Conservation (phyloP, 2,329 filamentous ascomycete species). For the Colletotrichum sp. region DNA sequence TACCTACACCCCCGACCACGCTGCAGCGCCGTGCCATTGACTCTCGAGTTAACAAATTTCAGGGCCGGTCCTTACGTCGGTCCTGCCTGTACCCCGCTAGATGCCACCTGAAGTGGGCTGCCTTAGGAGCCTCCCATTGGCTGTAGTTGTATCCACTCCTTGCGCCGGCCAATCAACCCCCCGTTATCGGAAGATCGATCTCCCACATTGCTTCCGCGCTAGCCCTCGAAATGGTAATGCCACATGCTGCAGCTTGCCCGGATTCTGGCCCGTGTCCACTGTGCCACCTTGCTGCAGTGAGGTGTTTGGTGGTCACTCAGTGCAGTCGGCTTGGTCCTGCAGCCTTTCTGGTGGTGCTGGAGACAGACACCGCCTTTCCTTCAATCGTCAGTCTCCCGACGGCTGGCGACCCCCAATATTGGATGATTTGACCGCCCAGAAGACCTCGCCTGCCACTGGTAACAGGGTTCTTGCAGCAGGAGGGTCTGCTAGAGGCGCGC, state of each 20-base stretch:
- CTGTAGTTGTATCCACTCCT: neutral
- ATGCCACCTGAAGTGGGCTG: slow-evolving; percentile 18
- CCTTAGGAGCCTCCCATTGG: neutral
- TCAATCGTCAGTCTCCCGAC: neutral
- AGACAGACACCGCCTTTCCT: slow-evolving; percentile 21
- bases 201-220: neutral
- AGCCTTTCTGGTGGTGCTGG: neutral
- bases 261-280: slow-evolving; percentile 3
- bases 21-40: slow-evolving; percentile 11
- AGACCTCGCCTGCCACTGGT: neutral
- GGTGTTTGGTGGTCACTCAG: neutral
- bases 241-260: slow-evolving; percentile 21
- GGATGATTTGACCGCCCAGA: neutral
- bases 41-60: slow-evolving; percentile 7
- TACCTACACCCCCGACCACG: neutral
- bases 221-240: neutral
- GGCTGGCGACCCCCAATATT: neutral
- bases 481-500: neutral
- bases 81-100: slow-evolving; percentile 13
- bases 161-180: slow-evolving; percentile 9
- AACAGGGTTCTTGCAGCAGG: neutral
- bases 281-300: neutral
- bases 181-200: slow-evolving; percentile 20
- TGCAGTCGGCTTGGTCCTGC: neutral
- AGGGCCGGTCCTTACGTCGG: slow-evolving; percentile 9